Conservation (phyloP, 2,329 filamentous ascomycete species). For the Metarhizium anisopliae region DNA sequence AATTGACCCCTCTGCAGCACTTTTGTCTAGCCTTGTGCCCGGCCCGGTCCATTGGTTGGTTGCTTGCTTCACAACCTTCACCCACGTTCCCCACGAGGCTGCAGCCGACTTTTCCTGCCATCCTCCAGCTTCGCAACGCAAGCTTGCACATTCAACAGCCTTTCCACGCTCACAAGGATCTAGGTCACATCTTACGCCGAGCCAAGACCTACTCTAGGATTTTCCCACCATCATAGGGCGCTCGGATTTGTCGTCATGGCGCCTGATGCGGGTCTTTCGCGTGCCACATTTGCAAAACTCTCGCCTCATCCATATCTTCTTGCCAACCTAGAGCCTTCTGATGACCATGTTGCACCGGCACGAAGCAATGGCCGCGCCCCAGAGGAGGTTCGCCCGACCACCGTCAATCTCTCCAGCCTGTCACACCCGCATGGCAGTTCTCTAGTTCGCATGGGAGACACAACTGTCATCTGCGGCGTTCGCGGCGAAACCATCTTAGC, state of each 20-base stretch:
- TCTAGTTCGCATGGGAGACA: slow-evolving; percentile 80
- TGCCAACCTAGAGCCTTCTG: slow-evolving; percentile 66
- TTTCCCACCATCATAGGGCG: background rate
- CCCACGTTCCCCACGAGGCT: background rate
- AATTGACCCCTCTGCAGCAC: no score
- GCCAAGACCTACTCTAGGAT: background rate
- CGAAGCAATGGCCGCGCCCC: slow-evolving; percentile 77
- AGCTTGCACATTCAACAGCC: background rate
- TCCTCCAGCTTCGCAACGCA: background rate
- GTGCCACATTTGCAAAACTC: slow-evolving; percentile 78
- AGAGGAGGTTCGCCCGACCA: slow-evolving; percentile 59
- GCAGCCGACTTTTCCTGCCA: slow-evolving; percentile 2
- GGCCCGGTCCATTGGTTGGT: slow-evolving; percentile 2
- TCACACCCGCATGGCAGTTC: slow-evolving; percentile 86
- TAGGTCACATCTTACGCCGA: background rate
- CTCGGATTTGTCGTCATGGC: slow-evolving; percentile 16
- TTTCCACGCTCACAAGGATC: background rate
- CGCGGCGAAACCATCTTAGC: slow-evolving; percentile 75
- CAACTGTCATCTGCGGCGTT: slow-evolving; percentile 89
- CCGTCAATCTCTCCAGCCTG: slow-evolving; percentile 73
- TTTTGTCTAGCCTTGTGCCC: slow-evolving; percentile 1
- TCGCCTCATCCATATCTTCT: slow-evolving; percentile 84
- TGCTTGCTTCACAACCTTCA: background rate
- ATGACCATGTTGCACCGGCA: slow-evolving; percentile 37
- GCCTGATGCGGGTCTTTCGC: slow-evolving; percentile 32